These are phyloP conservation scores for Datura wrightii DNA, from an alignment of 257 asterid species.

Conservation along the genomic window DNA sequence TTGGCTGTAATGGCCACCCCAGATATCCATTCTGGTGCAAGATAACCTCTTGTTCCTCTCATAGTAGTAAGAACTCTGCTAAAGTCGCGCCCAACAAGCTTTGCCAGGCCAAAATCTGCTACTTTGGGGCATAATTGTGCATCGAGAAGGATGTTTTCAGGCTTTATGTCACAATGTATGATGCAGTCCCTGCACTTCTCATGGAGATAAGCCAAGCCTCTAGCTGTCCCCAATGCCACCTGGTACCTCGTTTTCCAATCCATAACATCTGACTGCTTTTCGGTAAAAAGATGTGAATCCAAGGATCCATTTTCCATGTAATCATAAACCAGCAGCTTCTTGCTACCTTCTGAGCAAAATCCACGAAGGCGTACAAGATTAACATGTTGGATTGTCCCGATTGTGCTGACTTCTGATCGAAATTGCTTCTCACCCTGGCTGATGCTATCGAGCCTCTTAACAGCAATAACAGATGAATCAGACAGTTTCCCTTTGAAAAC, in stretches of 20 bases:
- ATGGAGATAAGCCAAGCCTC: constrained; percentile 65
- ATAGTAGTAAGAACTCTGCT: constrained; percentile 54
- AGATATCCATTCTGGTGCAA: constrained; percentile 60
- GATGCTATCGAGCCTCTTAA: constrained; percentile 58
- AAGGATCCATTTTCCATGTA: constrained; percentile 55
- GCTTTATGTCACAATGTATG: constrained; percentile 61
- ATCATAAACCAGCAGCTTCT: constrained; percentile 54
- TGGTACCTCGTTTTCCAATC: constrained; percentile 55
- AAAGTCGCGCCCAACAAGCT: constrained; percentile 60
- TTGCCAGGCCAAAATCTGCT: constrained; percentile 66
- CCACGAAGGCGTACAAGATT: constrained; percentile 62
- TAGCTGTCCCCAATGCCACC: constrained; percentile 60
- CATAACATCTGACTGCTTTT: constrained; percentile 40
- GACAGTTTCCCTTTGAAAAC: constrained; percentile 58
- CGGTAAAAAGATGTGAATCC: constrained; percentile 51
- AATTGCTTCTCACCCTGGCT: constrained; percentile 68
- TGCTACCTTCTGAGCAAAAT: constrained; percentile 53
- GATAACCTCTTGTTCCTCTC: constrained; percentile 62
- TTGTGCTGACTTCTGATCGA: constrained; percentile 62
- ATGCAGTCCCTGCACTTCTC: constrained; percentile 63
- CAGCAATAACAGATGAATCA: constrained; percentile 54
- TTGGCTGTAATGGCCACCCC: constrained; percentile 56
- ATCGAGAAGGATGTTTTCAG: constrained; percentile 55
- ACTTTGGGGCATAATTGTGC: constrained; percentile 55
- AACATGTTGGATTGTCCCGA: constrained; percentile 62